Percentiles rank a stretch among this genome's conserved stretches.
phyloP scores from a whole-genome alignment of 305 asterid species.

The Rubia tinctorum region DNA sequence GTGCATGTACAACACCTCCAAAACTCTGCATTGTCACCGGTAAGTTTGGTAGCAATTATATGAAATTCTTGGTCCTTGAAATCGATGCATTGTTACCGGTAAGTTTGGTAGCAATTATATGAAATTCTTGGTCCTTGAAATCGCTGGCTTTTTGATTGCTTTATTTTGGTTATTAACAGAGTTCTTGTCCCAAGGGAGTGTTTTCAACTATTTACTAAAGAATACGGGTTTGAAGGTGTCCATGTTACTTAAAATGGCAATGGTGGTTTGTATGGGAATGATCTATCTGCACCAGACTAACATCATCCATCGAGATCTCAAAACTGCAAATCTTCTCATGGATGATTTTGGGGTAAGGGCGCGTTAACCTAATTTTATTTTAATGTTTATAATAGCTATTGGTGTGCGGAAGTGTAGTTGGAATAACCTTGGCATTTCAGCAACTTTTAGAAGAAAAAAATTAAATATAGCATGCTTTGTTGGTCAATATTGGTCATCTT shows the following conservation, averaged over 20 bases:
- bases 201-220: conserved; percentile 34
- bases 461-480: not conserved
- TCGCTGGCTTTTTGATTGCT: too few relatives aligned
- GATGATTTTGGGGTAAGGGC: conserved; percentile 46
- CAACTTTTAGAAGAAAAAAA: not conserved
- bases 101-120: too few relatives aligned
- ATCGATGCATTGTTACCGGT: too few relatives aligned
- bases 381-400: not conserved
- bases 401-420: conserved; percentile 2
- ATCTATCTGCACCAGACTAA: conserved; percentile 47
- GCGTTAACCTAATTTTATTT: not conserved
- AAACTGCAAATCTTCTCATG: conserved; percentile 51
- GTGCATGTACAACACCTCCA: conserved; percentile 47
- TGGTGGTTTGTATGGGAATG: conserved; percentile 45
- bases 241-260: conserved; percentile 35
- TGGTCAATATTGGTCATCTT: not conserved
- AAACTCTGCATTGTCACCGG: conserved; percentile 47
- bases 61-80: too few relatives aligned
- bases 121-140: too few relatives aligned
- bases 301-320: conserved; percentile 43
- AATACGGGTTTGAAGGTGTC: conserved; percentile 37
- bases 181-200: conserved; percentile 44
- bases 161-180: conserved; percentile 20
- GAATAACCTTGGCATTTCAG: not conserved
- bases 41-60: too few relatives aligned